Evolutionary conservation across 2,329 filamentous ascomycete species (phyloP), one percentile per base, ranked within the genome.

Genomic region (Aureobasidium sp.): DNA sequence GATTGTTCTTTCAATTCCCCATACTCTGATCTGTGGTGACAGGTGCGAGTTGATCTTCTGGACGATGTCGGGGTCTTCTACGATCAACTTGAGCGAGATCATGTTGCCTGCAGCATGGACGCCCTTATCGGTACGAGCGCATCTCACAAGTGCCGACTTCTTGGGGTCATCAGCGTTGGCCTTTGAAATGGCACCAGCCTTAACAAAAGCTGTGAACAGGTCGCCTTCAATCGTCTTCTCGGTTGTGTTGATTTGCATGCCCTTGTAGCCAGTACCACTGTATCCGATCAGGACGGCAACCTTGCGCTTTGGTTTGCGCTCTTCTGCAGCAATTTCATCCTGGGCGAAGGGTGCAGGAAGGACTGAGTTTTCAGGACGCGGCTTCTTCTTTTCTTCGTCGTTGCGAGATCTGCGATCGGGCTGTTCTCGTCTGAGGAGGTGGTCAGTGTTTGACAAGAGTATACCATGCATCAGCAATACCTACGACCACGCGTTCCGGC

Each of bases 61-160:
- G 27, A 97, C 87, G 53, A 97, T 85, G 65, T 96, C 86, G 12
- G 86, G 82, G 63, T 97, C 93, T 75, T 97, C 93, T 52, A 97
- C 87, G 69, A 99, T 97, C 68, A 99, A 81, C 78, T 99, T 99
- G 70, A 97, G 75, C 36, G 91, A 96, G 65, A 97, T 90, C 70
- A 97, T 87, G 71, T 97, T 97, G 59, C 93, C 94, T 1, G 93
- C 93, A 1, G 93, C 93, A 74, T 97, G 93, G 1, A 97, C 93
- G 61, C 94, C 94, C 79, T 97, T 99, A 78, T 99, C 94, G 0
- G 94, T 99, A 66, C 94, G 84, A 4, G 94, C 94, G 75, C 94
- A 99, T 66, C 94, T 88, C 60, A 96, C 90, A 51, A 99, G 84
- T 59, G 91, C 92, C 1, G 92, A 96, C 76, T 99, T 99, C 75